Evolutionary conservation across 139 green algal species (phyloP).

Genomic region (Tetraselmis striata): DNA sequence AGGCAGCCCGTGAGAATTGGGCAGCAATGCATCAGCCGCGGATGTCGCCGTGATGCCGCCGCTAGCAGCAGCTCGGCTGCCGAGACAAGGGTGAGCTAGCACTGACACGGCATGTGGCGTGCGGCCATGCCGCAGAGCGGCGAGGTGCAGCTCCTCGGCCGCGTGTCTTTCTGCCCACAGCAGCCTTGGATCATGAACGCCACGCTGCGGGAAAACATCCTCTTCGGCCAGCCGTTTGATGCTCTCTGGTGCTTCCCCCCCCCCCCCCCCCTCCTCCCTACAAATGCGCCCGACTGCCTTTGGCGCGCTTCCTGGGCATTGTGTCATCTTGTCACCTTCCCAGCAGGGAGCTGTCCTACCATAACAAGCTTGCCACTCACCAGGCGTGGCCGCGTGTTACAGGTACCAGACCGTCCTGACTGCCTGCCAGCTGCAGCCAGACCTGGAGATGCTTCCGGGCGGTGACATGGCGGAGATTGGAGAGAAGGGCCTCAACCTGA

Average conservation of each 20-base stretch:
- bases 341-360: too few species aligned
- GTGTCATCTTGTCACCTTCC: too few species aligned
- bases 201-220: constrained; percentile 75
- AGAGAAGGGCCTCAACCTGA: constrained; percentile 80
- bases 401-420: constrained; percentile 30
- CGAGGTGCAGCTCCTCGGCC: background rate
- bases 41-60: too few species aligned
- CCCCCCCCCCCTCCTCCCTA: background rate
- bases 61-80: too few species aligned
- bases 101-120: too few species aligned
- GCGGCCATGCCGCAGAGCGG: background rate
- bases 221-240: constrained; percentile 57
- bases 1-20: too few species aligned
- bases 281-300: too few species aligned
- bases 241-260: constrained; percentile 23
- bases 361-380: too few species aligned
- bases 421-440: constrained; percentile 54
- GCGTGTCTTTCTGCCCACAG: constrained; percentile 31
- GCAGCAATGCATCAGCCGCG: too few species aligned
- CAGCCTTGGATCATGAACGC: constrained; percentile 89
- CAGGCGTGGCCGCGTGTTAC: background rate
- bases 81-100: too few species aligned
- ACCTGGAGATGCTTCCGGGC: constrained; percentile 65
- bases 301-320: too few species aligned
- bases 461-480: constrained; percentile 89